Percentiles rank a stretch among this genome's conserved stretches.
phyloP scores from a whole-genome alignment of 2,329 filamentous ascomycete genomes.

The Fusarium sp. region DNA sequence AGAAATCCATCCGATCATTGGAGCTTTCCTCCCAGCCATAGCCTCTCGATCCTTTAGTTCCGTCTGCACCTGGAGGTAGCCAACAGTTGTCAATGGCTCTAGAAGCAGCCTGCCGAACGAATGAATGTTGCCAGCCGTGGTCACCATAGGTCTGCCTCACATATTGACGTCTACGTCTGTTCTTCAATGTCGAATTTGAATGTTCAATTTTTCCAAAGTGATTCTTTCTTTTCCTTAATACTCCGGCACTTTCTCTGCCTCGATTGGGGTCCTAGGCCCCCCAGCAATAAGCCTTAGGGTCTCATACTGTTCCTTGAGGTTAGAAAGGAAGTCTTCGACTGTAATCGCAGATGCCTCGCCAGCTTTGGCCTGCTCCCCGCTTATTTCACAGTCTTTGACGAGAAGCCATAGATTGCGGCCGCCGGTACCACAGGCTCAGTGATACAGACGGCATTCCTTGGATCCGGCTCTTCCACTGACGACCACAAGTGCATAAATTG shows the following conservation, averaged over 20 bases:
- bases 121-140: neutral
- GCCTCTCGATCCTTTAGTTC: neutral
- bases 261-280: no score
- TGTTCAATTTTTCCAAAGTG: neutral
- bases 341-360: no score
- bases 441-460: no score
- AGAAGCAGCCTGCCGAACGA: neutral
- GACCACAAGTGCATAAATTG: no score
- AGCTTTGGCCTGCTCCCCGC: no score
- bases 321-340: no score
- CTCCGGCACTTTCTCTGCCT: neutral
- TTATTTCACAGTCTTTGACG: no score
- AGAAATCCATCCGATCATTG: rapidly evolving
- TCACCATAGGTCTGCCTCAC: slow-evolving; percentile 2
- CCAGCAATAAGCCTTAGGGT: no score
- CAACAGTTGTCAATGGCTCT: neutral
- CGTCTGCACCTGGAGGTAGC: neutral
- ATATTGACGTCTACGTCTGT: slow-evolving; percentile 4
- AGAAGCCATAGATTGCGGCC: no score
- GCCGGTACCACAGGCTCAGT: no score
- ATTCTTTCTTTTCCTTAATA: neutral
- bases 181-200: neutral
- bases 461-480: no score
- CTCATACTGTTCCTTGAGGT: no score
- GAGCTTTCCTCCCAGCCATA: neutral